These are phyloP conservation scores for Pseudoscleropodium purum DNA, from an alignment of 225 moss, liverwort and hornwort species.

Conservation along the genomic window DNA sequence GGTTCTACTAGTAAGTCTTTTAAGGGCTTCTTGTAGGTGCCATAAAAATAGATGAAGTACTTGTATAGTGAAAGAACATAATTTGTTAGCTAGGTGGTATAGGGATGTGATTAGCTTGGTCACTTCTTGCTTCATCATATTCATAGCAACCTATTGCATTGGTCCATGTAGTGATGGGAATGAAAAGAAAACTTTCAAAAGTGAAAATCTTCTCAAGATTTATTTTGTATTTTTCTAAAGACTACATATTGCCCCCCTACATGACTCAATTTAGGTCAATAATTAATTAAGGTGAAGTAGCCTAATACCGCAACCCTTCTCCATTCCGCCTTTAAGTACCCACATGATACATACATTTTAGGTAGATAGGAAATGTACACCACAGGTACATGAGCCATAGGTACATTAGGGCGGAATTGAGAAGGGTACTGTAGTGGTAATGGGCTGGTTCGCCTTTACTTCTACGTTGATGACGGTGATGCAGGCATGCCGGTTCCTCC, in stretches of 20 bases:
- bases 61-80: neutral
- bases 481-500: neutral
- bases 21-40: neutral
- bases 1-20: neutral
- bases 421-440: neutral
- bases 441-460: neutral
- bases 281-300: too few species aligned
- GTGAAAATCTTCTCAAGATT: neutral
- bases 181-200: neutral
- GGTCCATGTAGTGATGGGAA: neutral
- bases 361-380: neutral
- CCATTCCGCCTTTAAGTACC: neutral
- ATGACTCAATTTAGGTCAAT: neutral
- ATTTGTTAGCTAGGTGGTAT: neutral
- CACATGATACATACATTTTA: fast-evolving
- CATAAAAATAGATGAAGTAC: neutral
- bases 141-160: neutral
- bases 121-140: neutral
- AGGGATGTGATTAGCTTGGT: neutral
- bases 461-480: neutral
- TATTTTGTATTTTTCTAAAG: neutral
- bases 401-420: neutral
- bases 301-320: neutral
- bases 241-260: neutral
- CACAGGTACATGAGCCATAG: neutral